These are phyloP conservation scores for Lachancea sp. DNA, from an alignment of 805 yeast genomes.

Conservation along the genomic window DNA sequence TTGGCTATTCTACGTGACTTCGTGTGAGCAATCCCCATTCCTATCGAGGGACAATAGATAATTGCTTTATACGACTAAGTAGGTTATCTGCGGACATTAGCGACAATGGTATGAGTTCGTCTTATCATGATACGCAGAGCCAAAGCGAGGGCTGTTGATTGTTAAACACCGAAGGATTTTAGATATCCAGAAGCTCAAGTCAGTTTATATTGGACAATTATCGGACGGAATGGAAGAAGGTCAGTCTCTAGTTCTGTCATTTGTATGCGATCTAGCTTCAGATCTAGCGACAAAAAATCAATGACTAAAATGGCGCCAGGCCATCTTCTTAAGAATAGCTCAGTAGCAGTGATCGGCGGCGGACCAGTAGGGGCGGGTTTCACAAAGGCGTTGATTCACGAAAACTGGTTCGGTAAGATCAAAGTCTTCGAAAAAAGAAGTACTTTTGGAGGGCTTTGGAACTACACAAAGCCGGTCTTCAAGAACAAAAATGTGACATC, in stretches of 20 bases:
- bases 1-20: too few relatives aligned
- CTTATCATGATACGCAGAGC: too few relatives aligned
- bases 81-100: too few relatives aligned
- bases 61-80: too few relatives aligned
- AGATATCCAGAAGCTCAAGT: not conserved
- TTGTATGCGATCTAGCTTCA: too few relatives aligned
- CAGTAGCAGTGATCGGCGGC: constrained; percentile 61
- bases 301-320: not conserved
- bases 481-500: constrained; percentile 9
- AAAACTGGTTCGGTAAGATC: constrained; percentile 39
- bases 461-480: constrained; percentile 37
- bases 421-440: constrained; percentile 53
- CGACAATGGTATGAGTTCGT: too few relatives aligned
- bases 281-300: not conserved
- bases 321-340: constrained; percentile 9
- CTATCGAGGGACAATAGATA: too few relatives aligned
- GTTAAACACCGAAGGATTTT: not conserved
- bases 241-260: not conserved
- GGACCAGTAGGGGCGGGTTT: constrained; percentile 66
- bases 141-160: too few relatives aligned
- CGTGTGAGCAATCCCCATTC: too few relatives aligned
- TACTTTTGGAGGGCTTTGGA: constrained; percentile 69
- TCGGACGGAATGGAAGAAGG: too few relatives aligned
- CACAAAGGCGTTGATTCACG: constrained; percentile 53
- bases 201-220: too few relatives aligned